Evolutionary conservation across 2,329 filamentous ascomycete genomes (phyloP), one percentile per base, ranked within the genome.

Genomic region (Fusarium buharicum): DNA sequence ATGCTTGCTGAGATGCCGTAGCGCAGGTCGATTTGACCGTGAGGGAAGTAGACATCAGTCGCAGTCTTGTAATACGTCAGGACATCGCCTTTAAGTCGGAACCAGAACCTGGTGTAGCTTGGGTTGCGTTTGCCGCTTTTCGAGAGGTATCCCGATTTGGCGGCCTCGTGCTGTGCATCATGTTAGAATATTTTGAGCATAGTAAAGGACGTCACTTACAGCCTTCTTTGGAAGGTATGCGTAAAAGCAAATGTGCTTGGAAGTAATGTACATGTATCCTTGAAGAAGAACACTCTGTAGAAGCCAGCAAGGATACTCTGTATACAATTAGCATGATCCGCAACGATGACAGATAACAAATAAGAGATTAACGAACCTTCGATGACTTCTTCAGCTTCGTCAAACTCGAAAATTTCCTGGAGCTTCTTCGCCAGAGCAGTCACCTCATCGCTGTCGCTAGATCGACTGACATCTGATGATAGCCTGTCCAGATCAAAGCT

Each of bases 171-270:
- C 84, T 91, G 73, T 31, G 7, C 24, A 33, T 44, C 13, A 27
- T 4, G 33, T 73, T n/a, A 74, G 69, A 45, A 16, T 10, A 2
- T 1, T 16, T 28, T 7, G 8, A 16, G 13, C 10, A 11, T n/a
- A 16, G 14, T 4, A 28, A 8, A 40, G n/a, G 50, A 8, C 2
- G 4, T 11, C 18, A 72, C 88, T 76, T 81, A 91, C 90, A 47
- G 90, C 87, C 82, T 95, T 97, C 81, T 93, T 96, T 7, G 93
- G 93, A n/a, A 98, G 84, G 73, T 97, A 97, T 34, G 95, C 93
- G 73, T 97, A 98, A 75, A 98, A 99, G 77, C 93, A 97, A 59
- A 98, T 90, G 73, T 99, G 95, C 68, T 89, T 90, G 59, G 90
- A 83, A 0, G 95, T 98, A 71, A 99, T 91, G 77, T 98, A 98